phyloP scores from a whole-genome alignment of 2,329 filamentous ascomycete species.

The Epichloe bromicola region DNA sequence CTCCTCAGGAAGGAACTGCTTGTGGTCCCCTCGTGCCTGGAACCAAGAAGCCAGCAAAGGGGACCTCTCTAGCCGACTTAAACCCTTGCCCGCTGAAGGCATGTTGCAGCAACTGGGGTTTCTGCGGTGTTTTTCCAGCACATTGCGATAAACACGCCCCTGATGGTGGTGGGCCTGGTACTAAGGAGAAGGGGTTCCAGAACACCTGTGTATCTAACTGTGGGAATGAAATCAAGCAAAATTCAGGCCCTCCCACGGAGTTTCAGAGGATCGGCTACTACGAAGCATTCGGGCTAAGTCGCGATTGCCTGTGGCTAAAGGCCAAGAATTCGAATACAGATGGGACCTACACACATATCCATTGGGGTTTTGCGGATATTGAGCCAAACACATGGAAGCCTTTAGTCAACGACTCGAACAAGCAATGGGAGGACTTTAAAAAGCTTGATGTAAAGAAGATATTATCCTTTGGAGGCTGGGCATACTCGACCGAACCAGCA shows the following conservation, averaged over 20 bases:
- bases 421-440: slow-evolving; percentile 6
- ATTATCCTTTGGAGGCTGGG: slow-evolving; percentile 18
- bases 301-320: slow-evolving; percentile 5
- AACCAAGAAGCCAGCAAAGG: slow-evolving; percentile 9
- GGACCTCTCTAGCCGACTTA: slow-evolving; percentile 9
- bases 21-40: slow-evolving; percentile 14
- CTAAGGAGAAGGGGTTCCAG: slow-evolving; percentile 4
- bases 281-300: slow-evolving; percentile 6
- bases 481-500: slow-evolving; percentile 11
- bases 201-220: slow-evolving; percentile 16
- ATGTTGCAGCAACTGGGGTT: slow-evolving; percentile 5
- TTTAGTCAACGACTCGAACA: neutral
- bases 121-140: slow-evolving; percentile 2
- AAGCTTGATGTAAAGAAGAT: slow-evolving; percentile 13
- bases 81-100: slow-evolving; percentile 17
- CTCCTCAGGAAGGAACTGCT: slow-evolving; percentile 8
- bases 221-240: slow-evolving; percentile 9
- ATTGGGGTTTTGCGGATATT: slow-evolving; percentile 17
- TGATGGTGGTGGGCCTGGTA: slow-evolving; percentile 3
- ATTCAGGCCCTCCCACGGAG: neutral
- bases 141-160: slow-evolving; percentile 1
- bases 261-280: slow-evolving; percentile 13
- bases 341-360: slow-evolving; percentile 10
- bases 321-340: no score
- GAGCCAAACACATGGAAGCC: slow-evolving; percentile 1